A percentile compares a stretch with the other conserved stretches of the same genome.
Conservation (phyloP, 2,329 filamentous ascomycete genomes). For the Fusarium sublunatum region DNA sequence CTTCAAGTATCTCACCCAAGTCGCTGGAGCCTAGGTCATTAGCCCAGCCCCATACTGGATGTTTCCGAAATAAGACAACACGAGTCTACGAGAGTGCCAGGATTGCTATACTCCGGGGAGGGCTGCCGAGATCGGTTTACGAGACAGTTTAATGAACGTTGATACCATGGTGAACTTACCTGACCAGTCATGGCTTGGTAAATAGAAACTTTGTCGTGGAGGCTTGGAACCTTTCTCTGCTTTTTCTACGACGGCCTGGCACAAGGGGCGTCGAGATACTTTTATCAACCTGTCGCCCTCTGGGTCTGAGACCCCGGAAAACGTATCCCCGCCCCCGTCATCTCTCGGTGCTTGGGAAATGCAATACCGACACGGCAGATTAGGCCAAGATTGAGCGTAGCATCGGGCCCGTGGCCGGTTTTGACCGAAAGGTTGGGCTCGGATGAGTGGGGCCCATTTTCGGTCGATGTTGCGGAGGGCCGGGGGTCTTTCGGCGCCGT, state of each 20-base stretch:
- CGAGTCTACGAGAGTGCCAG: conserved; percentile 2
- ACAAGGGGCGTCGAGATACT: neutral
- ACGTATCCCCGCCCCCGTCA: neutral
- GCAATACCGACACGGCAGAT: conserved; percentile 5
- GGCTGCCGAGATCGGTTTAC: conserved; percentile 20
- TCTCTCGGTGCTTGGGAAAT: neutral
- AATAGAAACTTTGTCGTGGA: neutral
- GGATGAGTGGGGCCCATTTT: conserved; percentile 12
- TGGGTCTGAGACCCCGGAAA: neutral
- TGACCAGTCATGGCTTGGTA: conserved; percentile 11
- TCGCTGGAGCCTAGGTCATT: conserved; percentile 12
- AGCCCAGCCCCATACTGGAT: conserved; percentile 5
- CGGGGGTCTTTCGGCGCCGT: neutral
- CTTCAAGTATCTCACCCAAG: neutral
- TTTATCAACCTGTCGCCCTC: neutral
- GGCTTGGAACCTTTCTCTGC: conserved; percentile 2
- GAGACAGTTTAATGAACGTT: neutral
- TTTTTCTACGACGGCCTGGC: neutral
- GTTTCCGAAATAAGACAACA: conserved; percentile 14
- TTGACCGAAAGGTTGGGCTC: neutral
- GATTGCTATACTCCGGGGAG: conserved; percentile 1
- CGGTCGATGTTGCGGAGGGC: conserved; percentile 6
- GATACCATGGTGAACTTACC: conserved; percentile 13
- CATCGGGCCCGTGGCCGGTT: conserved; percentile 14
- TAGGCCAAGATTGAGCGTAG: conserved; percentile 17